Evolutionary conservation across 1,284 basidiomycete species (phyloP).

Genomic region (Puccinia polysora): DNA sequence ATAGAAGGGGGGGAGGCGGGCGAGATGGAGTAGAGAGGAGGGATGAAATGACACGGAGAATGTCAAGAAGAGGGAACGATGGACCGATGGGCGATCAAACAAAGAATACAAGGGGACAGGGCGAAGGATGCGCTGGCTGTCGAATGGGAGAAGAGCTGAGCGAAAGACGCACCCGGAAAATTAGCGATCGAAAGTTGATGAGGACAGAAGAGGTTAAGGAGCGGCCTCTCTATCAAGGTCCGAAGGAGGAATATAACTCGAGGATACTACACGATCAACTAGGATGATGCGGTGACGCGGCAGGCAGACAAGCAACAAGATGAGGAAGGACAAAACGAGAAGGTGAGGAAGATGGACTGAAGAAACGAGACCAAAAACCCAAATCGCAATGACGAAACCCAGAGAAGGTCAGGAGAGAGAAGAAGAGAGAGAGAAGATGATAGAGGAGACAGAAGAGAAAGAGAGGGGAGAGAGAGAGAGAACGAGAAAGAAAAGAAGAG

Average conservation of each 20-base stretch:
- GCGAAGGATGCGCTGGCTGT: too few relatives aligned
- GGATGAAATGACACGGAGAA: too few relatives aligned
- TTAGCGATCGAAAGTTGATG: background rate
- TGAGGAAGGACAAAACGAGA: conserved; percentile 26
- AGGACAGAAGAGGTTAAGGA: conserved; percentile 1
- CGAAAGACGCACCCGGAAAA: conserved; percentile 58
- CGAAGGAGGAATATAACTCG: too few relatives aligned
- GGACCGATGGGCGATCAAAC: background rate
- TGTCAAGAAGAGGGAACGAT: conserved; percentile 1
- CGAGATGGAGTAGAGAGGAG: too few relatives aligned
- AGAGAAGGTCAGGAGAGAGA: too few relatives aligned
- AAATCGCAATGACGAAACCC: conserved; percentile 27
- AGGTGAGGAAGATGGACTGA: conserved; percentile 34
- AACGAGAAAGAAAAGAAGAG: conserved; percentile 3
- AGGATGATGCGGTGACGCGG: background rate
- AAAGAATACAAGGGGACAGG: too few relatives aligned
- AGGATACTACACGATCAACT: background rate
- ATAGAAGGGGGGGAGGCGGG: too few relatives aligned
- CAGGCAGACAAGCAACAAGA: conserved; percentile 12
- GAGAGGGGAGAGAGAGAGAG: conserved; percentile 11
- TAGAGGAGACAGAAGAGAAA: background rate
- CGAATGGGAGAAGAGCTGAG: conserved; percentile 23
- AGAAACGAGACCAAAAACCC: conserved; percentile 36
- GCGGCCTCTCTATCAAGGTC: background rate
- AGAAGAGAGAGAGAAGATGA: too few relatives aligned